Evolutionary conservation across 164 flowering plant genomes (phyloP), one percentile per base, ranked within the genome.

Genomic region (Kingdonia uniflora): DNA sequence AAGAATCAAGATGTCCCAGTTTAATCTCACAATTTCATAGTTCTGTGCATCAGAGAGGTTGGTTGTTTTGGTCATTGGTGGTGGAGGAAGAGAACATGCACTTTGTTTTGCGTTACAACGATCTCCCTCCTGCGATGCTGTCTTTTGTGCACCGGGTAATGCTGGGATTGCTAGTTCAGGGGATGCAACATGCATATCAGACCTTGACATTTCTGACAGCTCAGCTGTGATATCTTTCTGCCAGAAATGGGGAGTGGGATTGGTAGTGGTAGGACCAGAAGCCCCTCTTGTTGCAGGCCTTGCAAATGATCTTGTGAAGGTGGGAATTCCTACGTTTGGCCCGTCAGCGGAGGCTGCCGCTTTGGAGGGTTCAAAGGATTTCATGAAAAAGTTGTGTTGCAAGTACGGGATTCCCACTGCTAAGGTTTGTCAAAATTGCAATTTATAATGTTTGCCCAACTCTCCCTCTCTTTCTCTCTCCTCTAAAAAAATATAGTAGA

Each of bases 331-430:
- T 55, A 76, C 96, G 39, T 94, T 94, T 75, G 97, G 99, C 48
- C 99, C 99, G 19, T 84, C 99, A 14, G 69, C 97, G 0, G 84
- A 89, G 72, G 99, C 99, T 57, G 97, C 96, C 53, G 96, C 90
- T 53, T 72, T 94, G 63, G 99, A 89, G 71, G 99, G 99, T 22
- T 94, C 99, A 39, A 94, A 94, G 74, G 78, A 81, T 67, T 84
- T 94, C 70, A 94, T 94, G 99, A 94, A 94, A 77, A 80, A 58
- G 52, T 66, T 94, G 69, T 89, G 99, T 60, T 85, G 79, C 71
- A 89, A 89, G 68, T 94, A 94, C 56, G 78, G 61, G 43, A 89
- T 94, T 62, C 99, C 99, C 43, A 94, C 96, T 39, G 99, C 99
- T 12, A 86, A 86, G 97, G 96, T 86, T 47, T 59, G 43, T 37